phyloP scores from a whole-genome alignment of 768 basidiomycete genomes.

The Leucocoprinus leucothites region DNA sequence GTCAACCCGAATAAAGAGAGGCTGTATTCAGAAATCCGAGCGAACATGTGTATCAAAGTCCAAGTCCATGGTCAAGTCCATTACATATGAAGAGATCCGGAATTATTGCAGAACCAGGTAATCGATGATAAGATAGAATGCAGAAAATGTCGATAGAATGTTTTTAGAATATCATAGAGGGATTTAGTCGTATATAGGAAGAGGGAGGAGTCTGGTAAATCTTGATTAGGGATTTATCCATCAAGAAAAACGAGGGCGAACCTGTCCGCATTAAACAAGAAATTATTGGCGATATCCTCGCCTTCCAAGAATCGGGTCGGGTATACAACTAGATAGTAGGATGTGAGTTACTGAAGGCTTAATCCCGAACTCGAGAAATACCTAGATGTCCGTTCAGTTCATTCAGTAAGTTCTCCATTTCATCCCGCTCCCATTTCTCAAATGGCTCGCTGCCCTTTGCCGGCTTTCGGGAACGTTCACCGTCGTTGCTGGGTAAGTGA shows the following conservation, averaged over 20 bases:
- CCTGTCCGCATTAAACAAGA: conserved; percentile 89
- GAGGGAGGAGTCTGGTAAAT: conserved; percentile 53
- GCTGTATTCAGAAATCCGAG: no score
- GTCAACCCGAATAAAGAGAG: no score
- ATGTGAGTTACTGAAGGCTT: conserved; percentile 3
- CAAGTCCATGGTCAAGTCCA: no score
- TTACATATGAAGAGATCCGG: no score
- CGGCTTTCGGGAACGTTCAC: conserved; percentile 29
- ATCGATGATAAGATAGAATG: no score
- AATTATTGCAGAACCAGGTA: no score
- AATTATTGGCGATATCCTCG: conserved; percentile 91
- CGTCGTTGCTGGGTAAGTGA: conserved; percentile 22
- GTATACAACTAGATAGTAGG: conserved; percentile 61
- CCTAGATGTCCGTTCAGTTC: conserved; percentile 87
- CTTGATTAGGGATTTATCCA: neutral
- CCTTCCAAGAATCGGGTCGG: conserved; percentile 87
- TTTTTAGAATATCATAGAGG: neutral
- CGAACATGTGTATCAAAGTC: no score
- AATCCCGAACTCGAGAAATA: conserved; percentile 23
- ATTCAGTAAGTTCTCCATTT: conserved; percentile 82
- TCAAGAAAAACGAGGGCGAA: conserved; percentile 24
- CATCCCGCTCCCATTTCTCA: conserved; percentile 78
- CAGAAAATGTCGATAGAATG: neutral
- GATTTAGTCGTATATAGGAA: conserved; percentile 69
- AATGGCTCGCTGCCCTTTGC: conserved; percentile 64